Conservation (phyloP, 805 yeast species). For the Metschnikowia corniflorae region DNA sequence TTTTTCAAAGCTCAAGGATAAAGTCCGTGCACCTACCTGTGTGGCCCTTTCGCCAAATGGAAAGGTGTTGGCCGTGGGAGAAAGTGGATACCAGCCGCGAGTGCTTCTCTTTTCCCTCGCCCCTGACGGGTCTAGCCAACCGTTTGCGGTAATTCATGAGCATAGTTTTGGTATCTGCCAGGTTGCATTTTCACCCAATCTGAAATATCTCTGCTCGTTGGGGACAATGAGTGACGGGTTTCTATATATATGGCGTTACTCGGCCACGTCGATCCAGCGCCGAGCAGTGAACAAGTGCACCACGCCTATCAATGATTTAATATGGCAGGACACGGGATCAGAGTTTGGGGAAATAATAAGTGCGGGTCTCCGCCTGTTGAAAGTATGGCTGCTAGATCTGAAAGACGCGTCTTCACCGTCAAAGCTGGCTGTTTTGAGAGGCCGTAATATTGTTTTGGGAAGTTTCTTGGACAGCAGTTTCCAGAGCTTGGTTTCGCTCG, state of each 20-base stretch:
- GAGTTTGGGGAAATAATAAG: slow-evolving; percentile 42
- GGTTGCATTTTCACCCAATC: slow-evolving; percentile 57
- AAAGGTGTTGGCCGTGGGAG: slow-evolving; percentile 62
- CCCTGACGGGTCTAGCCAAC: slow-evolving; percentile 42
- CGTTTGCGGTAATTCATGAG: slow-evolving; percentile 53
- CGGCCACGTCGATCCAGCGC: slow-evolving; percentile 18
- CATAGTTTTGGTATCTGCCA: slow-evolving; percentile 63
- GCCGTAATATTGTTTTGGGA: slow-evolving; percentile 59
- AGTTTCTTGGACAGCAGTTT: slow-evolving; percentile 48
- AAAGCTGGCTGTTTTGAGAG: slow-evolving; percentile 34
- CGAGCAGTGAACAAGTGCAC: slow-evolving; percentile 61
- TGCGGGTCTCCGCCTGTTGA: slow-evolving; percentile 57
- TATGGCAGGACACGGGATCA: slow-evolving; percentile 45
- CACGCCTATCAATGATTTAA: slow-evolving; percentile 49
- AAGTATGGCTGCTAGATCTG: slow-evolving; percentile 51
- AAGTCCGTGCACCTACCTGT: slow-evolving; percentile 52
- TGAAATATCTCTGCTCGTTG: slow-evolving; percentile 52
- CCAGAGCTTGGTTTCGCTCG: slow-evolving; percentile 34
- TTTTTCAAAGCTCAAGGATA: slow-evolving; percentile 28
- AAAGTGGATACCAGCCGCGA: slow-evolving; percentile 66
- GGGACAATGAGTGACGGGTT: slow-evolving; percentile 72
- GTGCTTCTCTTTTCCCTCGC: slow-evolving; percentile 58
- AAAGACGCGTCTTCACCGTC: slow-evolving; percentile 4
- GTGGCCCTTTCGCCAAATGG: slow-evolving; percentile 57
- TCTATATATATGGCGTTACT: slow-evolving; percentile 55